Base-by-base conservation (phyloP, 1,284 basidiomycete species). In the Naganishia liquefaciens region DNA sequence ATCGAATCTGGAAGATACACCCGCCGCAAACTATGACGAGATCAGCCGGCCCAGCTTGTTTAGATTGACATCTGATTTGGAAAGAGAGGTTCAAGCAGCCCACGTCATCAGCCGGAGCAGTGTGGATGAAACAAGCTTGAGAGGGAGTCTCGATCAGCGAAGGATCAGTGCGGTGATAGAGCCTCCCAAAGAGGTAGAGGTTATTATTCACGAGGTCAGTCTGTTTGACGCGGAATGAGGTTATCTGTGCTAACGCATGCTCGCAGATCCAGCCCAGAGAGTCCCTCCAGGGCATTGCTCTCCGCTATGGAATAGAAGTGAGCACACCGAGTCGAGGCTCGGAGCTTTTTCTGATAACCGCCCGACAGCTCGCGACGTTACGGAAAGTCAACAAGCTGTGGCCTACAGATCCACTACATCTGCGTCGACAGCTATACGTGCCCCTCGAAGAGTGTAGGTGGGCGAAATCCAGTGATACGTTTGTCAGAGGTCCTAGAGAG, bases 301-400 rank as follows among this genome's bases (percentile, higher is more conserved):
- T 96, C 51, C 88, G 87, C 70, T 95, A 95, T 75, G 91, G 90
- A 3, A 88, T 93, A 62, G 84, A 87, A 10, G 81, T 94, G 50
- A 28, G 47, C 19, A 37, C 40, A 1, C 15, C n/a, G 19, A 42
- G 15, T 43, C 17, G 15, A 33, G n/a, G n/a, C 5, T n/a, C 4
- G 28, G 11, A 39, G 25, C 37, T 3, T 28, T 13, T 30, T n/a
- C 37, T 54, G 17, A 37, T 39, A 19, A 21, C 15, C 39, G 40
- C 27, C 23, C 37, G 19, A 46, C 70, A 82, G 81, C 72, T 81
- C 54, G 83, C 89, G 15, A 87, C 88, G n/a, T 82, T 97, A 15
- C 87, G 92, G 52, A 84, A 86, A 70, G 87, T 86, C 46, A 97
- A 97, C 77, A 90, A 93, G 68, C 81, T 97, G 5, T 96, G 93